These are phyloP conservation scores for Termitomyces sp. DNA, from an alignment of 768 basidiomycete species.

Conservation along the genomic window DNA sequence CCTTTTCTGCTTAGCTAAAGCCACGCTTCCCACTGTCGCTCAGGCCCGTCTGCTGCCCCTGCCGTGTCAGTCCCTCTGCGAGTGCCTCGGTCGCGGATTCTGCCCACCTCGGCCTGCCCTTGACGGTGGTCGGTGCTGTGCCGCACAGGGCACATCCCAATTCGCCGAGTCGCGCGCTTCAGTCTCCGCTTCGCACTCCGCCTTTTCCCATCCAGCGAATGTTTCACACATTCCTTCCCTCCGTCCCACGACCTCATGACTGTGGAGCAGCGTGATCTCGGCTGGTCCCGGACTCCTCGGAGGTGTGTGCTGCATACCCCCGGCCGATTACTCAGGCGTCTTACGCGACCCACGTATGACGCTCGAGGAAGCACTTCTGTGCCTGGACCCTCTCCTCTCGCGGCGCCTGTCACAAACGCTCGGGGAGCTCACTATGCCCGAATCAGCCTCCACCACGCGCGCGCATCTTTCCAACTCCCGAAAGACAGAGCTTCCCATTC, in stretches of 20 bases:
- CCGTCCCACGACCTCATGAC: constrained; percentile 29
- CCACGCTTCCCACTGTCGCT: constrained; percentile 3
- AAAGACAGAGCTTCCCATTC: too few species aligned
- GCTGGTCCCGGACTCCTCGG: too few species aligned
- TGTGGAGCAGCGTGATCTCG: constrained; percentile 33
- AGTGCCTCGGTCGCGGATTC: background rate
- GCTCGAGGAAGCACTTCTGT: too few species aligned
- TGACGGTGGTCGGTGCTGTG: constrained; percentile 3
- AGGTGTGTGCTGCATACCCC: too few species aligned
- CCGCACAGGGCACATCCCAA: constrained; percentile 6
- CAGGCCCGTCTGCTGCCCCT: constrained; percentile 1
- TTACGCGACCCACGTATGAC: background rate
- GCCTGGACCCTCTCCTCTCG: background rate
- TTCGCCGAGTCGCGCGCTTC: constrained; percentile 15
- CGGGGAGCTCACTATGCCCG: too few species aligned
- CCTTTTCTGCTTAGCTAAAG: constrained; percentile 41
- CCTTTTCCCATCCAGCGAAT: constrained; percentile 14
- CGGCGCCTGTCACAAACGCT: background rate
- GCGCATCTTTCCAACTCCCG: background rate
- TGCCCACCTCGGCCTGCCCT: constrained; percentile 4
- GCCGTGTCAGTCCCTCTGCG: background rate
- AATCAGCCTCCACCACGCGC: too few species aligned
- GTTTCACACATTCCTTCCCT: too few species aligned
- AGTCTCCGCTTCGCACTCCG: constrained; percentile 27
- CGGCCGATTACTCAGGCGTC: too few species aligned